phyloP scores from a whole-genome alignment of 257 asterid genomes.

The Gentiana macrophylla region DNA sequence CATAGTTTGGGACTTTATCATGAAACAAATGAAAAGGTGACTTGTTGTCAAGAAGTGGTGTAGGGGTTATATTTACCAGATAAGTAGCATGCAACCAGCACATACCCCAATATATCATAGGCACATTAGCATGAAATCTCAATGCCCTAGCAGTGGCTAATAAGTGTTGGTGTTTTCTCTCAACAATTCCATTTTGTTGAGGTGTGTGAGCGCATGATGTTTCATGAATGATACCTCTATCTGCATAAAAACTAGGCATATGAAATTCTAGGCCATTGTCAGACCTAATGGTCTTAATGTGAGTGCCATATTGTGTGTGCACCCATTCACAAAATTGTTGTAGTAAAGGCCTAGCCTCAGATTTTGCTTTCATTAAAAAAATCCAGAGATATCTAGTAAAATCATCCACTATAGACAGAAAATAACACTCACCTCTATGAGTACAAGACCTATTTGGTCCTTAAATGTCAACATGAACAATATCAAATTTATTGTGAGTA shows the following conservation, averaged over 20 bases:
- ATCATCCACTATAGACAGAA: background rate
- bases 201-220: background rate
- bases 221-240: background rate
- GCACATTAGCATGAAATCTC: background rate
- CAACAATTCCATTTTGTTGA: background rate
- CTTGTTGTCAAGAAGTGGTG: background rate
- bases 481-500: background rate
- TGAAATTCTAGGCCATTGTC: background rate
- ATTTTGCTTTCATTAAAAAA: background rate
- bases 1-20: background rate
- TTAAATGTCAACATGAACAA: background rate
- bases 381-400: background rate
- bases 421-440: background rate
- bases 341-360: background rate
- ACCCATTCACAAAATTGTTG: background rate
- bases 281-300: background rate
- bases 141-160: background rate
- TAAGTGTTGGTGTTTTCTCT: no score
- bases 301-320: background rate
- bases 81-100: background rate
- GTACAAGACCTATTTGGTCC: background rate
- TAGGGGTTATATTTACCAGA: background rate
- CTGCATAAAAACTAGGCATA: background rate
- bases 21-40: background rate
- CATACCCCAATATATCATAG: background rate